Base-by-base conservation (phyloP, 495 filamentous ascomycete genomes). In the Neurospora sp. region DNA sequence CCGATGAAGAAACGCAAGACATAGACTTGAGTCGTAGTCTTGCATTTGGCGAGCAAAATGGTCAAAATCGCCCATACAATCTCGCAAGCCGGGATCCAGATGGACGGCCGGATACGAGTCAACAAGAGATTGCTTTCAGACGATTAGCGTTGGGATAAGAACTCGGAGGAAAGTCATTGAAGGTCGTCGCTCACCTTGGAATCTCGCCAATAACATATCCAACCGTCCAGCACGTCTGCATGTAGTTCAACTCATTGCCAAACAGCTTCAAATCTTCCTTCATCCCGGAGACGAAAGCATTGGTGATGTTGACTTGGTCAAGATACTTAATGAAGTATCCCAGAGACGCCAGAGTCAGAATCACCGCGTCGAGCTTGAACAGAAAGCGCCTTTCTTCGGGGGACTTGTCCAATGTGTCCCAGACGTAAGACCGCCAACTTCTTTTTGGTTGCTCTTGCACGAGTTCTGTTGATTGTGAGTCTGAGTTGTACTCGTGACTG, bases 161-260 rank as follows among this genome's bases (percentile, higher is more conserved):
- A 10, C 18, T 14, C n/a, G 14, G 16, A n/a, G 31, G 39, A 40
- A 44, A 39, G 42, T 20, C 31, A 45, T 27, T 5, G 20, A 35
- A 18, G n/a, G 18, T 61, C n/a, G 38, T 45, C 12, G 20, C 78
- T 72, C 86, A 88, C 76, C 84, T 87, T 0, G 89, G 89, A 42
- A 91, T 86, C 73, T 91, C 83, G 14, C 88, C 89, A 59, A 91
- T 82, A 3, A 91, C 85, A 74, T 90, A 89, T 16, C 89, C 90
- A 18, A 90, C 85, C 0, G 88, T 91, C 86, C 87, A 92, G 70
- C 81, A 84, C 3, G 86, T 85, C 61, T 83, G 82, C 82, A 88
- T 79, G 70, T 83, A 83, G 69, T 84, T 84, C 59, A 85, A 73
- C 75, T 91, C 79, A 69, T 86, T 88, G 3, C 88, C 87, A 42